These are phyloP conservation scores for Trypanosoma theileri DNA, from an alignment of 208 protist species.

Conservation along the genomic window DNA sequence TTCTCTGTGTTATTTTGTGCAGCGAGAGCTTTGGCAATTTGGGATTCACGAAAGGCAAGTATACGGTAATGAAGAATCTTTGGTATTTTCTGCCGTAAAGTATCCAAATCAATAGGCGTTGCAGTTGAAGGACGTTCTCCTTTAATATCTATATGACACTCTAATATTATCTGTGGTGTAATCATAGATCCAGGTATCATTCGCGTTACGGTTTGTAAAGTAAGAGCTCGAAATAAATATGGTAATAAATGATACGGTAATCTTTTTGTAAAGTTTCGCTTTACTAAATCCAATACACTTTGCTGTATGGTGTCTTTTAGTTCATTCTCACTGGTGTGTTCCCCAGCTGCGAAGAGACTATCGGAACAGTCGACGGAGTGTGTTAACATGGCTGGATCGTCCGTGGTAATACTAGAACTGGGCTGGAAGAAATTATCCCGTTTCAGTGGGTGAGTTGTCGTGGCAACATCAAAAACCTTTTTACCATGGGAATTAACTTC, in stretches of 20 bases:
- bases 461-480: too few species aligned
- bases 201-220: slow-evolving; percentile 58
- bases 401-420: too few species aligned
- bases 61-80: slow-evolving; percentile 8
- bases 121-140: slow-evolving; percentile 34
- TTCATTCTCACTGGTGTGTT: too few species aligned
- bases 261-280: slow-evolving; percentile 22
- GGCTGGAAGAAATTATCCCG: too few species aligned
- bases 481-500: too few species aligned
- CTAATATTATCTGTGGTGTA: slow-evolving; percentile 34
- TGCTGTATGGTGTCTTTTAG: slow-evolving; percentile 9
- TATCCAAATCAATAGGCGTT: slow-evolving; percentile 18
- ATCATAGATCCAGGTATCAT: slow-evolving; percentile 50
- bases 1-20: not conserved
- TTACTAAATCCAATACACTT: not conserved
- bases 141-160: slow-evolving; percentile 57
- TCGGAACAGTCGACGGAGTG: too few species aligned
- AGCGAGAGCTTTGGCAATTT: not conserved
- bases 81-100: slow-evolving; percentile 8
- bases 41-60: not conserved
- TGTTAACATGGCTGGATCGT: too few species aligned
- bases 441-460: too few species aligned
- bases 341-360: too few species aligned
- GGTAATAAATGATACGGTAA: slow-evolving; percentile 44
- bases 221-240: slow-evolving; percentile 46